Evolutionary conservation across 2,329 filamentous ascomycete species (phyloP).

Genomic region (Colletotrichum cordylinicola): DNA sequence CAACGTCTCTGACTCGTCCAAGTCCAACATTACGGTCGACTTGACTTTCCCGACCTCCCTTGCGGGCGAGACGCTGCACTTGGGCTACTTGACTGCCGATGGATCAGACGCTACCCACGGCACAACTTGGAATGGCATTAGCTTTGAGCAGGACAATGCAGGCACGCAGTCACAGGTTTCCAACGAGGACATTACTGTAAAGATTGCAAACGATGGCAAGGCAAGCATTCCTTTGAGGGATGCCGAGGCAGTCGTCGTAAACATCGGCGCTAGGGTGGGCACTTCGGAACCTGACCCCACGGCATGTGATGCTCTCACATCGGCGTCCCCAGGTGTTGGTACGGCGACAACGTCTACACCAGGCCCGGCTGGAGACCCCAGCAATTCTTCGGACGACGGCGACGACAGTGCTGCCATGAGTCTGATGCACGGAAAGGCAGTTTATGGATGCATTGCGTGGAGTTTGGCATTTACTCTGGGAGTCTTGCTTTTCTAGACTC

Average conservation of each 20-base stretch:
- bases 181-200: conserved; percentile 6
- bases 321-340: neutral
- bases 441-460: conserved; percentile 17
- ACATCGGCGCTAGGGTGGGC: conserved; percentile 5
- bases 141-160: conserved; percentile 14
- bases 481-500: neutral
- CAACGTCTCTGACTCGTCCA: conserved; percentile 8
- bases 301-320: conserved; percentile 3
- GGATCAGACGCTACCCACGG: conserved; percentile 14
- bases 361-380: conserved; percentile 3
- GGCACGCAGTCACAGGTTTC: neutral
- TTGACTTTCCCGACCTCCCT: conserved; percentile 6
- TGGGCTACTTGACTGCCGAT: conserved; percentile 12
- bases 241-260: conserved; percentile 10
- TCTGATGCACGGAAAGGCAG: neutral
- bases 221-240: conserved; percentile 13
- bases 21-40: conserved; percentile 2
- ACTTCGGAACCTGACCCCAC: conserved; percentile 1
- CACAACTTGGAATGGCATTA: conserved; percentile 17
- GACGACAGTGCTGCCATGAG: neutral
- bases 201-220: neutral
- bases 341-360: conserved; percentile 4
- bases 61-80: conserved; percentile 6
- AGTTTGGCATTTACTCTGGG: conserved; percentile 15
- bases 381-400: neutral